Evolutionary conservation across 2,329 filamentous ascomycete species (phyloP), one percentile per base, ranked within the genome.

Genomic region (Penicillium sp.): DNA sequence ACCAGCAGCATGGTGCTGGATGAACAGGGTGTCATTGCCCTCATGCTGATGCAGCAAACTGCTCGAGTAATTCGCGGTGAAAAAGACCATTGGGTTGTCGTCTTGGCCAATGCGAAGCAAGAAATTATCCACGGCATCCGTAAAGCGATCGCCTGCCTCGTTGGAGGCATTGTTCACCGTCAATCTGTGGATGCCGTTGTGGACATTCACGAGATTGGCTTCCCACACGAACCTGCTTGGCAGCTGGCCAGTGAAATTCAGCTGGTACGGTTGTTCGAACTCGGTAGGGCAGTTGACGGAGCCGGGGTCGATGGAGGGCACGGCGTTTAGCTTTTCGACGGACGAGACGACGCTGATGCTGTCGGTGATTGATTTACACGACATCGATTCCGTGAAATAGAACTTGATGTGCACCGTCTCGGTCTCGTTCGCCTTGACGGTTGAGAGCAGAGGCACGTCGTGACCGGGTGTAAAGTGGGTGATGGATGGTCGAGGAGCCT

Each of bases 391-490:
- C 0, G 81, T 83, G 62, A 83, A 85, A 39, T 79, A 74, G 7
- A 85, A 12, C 32, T 53, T 55, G 32, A 59, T 52, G 43, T 77
- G 70, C 39, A 85, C 67, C 5, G 72, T 68, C 46, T 79, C 75
- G 7, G 67, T 55, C 18, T 66, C 55, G 28, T 68, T 64, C 1
- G 68, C 61, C 1, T 51, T 53, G n/a, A 72, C 72, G 25, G 66
- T 74, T 0, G 81, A 82, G 13, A 73, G 49, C 4, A 83, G 58
- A 3, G 80, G 76, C 1, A 64, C 61, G 56, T 85, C 83, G 56
- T 85, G 82, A 4, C 81, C 80, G 1, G 82, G 82, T 2, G 67
- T 61, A 55, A 84, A 80, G 29, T 72, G 72, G 18, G 81, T 85
- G 54, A 85, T 73, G 64, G 78, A 76, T 0, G 82, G 80, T 2